Evolutionary conservation across 495 filamentous ascomycete species (phyloP).

Genomic region (Aspergillus asperescens): DNA sequence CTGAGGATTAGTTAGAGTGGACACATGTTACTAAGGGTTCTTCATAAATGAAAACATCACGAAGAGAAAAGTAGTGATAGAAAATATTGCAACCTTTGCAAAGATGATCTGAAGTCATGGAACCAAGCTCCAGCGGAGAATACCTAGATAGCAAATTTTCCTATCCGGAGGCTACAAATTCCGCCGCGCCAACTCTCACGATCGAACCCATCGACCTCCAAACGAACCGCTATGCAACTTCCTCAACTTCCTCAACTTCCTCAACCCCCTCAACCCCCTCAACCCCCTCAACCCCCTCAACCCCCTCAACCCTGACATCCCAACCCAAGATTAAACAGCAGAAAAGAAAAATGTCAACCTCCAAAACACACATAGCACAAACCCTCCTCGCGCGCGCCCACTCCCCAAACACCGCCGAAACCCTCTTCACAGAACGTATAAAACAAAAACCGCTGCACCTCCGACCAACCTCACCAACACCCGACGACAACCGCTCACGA

Average conservation of each 20-base stretch:
- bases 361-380: slow-evolving; percentile 52
- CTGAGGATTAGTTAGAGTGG: too few species aligned
- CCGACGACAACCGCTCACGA: slow-evolving; percentile 58
- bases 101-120: too few species aligned
- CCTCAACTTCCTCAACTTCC: background rate
- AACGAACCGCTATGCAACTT: too few species aligned
- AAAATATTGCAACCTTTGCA: too few species aligned
- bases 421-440: slow-evolving; percentile 76
- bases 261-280: background rate
- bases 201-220: too few species aligned
- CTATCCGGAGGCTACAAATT: background rate
- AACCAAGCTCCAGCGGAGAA: too few species aligned
- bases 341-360: slow-evolving; percentile 23
- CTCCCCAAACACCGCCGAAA: slow-evolving; percentile 58
- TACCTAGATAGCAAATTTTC: background rate
- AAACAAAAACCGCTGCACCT: slow-evolving; percentile 78
- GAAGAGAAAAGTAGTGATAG: too few species aligned
- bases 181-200: background rate
- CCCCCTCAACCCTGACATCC: background rate
- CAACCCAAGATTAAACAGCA: background rate
- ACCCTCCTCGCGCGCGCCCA: slow-evolving; percentile 69
- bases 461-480: slow-evolving; percentile 59
- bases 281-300: too few species aligned
- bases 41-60: too few species aligned
- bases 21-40: too few species aligned